Evolutionary conservation across 345 rosid genomes (phyloP), one percentile per base, ranked within the genome.

Genomic region (Pugionium dolabratum): DNA sequence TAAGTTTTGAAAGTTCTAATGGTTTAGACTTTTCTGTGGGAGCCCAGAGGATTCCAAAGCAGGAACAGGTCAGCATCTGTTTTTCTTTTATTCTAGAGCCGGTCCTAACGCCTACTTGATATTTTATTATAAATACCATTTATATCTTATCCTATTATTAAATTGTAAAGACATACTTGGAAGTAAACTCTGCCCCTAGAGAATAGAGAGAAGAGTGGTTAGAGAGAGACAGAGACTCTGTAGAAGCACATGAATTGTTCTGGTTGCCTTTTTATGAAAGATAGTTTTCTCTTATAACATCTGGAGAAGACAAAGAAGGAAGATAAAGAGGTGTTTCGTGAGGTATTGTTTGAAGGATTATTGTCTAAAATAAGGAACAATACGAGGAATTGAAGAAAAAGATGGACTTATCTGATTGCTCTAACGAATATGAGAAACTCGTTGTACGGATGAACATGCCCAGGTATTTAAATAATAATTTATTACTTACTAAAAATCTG

Each of bases 351-450:
- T 62, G 2, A 34, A 33, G 54, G 67, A 18, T 18, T 18, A 18
- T 18, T 18, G 18, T 18, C 18, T 18, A 18, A 18, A 18, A 18
- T 18, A 34, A 33, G 54, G 67, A 28, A 18, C 18, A 18, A 66
- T 50, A 66, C 59, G 18, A 65, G 59, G 5, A 56, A 27, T 32
- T 3, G 32, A 56, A 31, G 45, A 33, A 4, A 3, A 53, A 60
- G 36, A 84, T 86, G 96, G 92, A 79, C 82, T 78, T 85, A 80
- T 80, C 77, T 67, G 82, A 89, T 73, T 85, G 79, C 59, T 71
- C 86, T 60, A 88, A 90, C 75, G 99, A 94, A 78, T 94, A 86
- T 72, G 92, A 94, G 84, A 94, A 94, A 83, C 97, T 94, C 54
- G 83, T 90, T 31, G 80, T 70, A 26, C 80, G 96, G 78, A 84